Conservation (phyloP, 257 asterid species). For the Penstemon eatonii region DNA sequence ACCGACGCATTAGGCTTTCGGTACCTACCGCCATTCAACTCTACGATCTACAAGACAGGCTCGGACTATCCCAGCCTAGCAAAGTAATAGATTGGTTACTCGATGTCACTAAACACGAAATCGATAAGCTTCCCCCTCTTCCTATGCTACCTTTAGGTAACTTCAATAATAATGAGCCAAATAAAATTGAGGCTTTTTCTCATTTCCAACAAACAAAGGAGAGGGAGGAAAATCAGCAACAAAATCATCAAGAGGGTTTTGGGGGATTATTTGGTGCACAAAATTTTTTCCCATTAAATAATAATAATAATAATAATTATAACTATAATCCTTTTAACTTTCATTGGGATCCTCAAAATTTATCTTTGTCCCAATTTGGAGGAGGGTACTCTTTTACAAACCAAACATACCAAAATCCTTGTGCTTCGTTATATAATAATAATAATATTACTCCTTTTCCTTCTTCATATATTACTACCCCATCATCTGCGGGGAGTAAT, state of each 20-base stretch:
- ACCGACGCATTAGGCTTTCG: conserved; percentile 78
- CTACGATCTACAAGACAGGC: conserved; percentile 82
- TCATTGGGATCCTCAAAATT: conserved; percentile 46
- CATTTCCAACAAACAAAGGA: conserved; percentile 19
- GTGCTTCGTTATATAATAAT: conserved; percentile 29
- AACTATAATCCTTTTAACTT: conserved; percentile 29
- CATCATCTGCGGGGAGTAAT: conserved; percentile 27
- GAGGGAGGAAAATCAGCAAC: background rate
- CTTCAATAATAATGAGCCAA: too few species aligned
- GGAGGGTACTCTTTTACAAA: conserved; percentile 30
- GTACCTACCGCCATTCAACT: conserved; percentile 84
- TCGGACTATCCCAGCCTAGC: conserved; percentile 79
- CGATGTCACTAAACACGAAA: conserved; percentile 66
- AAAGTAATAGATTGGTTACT: conserved; percentile 88
- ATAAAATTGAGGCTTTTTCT: background rate
- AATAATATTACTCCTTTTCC: conserved; percentile 33
- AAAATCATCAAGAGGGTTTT: conserved; percentile 28
- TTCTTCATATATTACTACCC: conserved; percentile 31
- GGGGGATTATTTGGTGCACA: conserved; percentile 35
- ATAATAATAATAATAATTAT: conserved; percentile 12
- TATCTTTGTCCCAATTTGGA: conserved; percentile 49
- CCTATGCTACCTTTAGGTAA: conserved; percentile 5
- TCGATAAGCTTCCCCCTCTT: conserved; percentile 72
- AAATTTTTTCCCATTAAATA: conserved; percentile 39
- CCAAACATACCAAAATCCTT: conserved; percentile 32